A percentile compares a stretch with the other conserved stretches of the same genome.
phyloP scores from a whole-genome alignment of 2,329 filamentous ascomycete species.

The Xylaria sp. region DNA sequence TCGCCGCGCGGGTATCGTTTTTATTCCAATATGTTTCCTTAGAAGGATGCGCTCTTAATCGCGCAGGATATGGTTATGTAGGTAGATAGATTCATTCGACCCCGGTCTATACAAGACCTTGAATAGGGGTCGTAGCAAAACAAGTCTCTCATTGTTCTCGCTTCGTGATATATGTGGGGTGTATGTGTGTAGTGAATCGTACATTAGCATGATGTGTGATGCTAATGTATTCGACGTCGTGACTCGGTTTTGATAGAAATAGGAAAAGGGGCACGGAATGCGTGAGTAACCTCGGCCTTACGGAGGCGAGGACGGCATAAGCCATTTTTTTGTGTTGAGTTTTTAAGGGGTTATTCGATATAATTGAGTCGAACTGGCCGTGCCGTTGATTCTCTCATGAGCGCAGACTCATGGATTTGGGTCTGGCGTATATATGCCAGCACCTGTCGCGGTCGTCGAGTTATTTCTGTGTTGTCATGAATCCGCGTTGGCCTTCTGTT shows the following conservation, averaged over 20 bases:
- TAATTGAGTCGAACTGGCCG: neutral
- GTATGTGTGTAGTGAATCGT: neutral
- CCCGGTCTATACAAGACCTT: too few relatives aligned
- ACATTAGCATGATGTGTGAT: neutral
- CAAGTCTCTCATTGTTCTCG: neutral
- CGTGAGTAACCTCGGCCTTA: neutral
- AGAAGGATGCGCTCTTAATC: too few relatives aligned
- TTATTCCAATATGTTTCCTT: too few relatives aligned
- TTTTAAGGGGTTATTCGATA: too few relatives aligned
- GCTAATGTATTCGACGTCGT: too few relatives aligned
- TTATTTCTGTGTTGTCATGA: constrained; percentile 32
- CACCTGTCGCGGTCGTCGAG: neutral
- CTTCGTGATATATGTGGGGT: neutral
- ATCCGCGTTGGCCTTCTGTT: constrained; percentile 23
- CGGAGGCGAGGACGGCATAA: too few relatives aligned
- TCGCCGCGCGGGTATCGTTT: too few relatives aligned
- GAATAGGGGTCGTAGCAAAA: neutral
- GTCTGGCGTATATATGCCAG: neutral
- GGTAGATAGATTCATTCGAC: neutral
- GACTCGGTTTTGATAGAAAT: too few relatives aligned
- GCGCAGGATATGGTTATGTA: neutral
- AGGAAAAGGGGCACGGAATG: neutral
- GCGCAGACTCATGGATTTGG: neutral
- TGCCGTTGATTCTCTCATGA: neutral
- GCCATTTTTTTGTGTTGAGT: too few relatives aligned